Evolutionary conservation across 305 asterid genomes (phyloP).

Genomic region (Andrographis paniculata): DNA sequence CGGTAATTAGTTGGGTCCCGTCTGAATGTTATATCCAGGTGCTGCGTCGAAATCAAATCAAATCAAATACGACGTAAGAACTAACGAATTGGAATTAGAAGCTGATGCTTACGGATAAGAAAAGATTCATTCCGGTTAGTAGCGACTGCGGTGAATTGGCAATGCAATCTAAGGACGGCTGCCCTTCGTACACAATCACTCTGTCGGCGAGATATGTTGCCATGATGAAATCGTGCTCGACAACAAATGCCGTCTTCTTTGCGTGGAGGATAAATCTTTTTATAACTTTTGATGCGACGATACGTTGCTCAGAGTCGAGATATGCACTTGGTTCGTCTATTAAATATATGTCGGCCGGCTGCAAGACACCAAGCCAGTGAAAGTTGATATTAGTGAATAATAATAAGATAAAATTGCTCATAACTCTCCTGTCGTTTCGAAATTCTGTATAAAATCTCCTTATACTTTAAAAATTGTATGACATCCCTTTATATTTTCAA

Average conservation of each 20-base stretch:
- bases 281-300: slow-evolving; percentile 89
- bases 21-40: slow-evolving; percentile 88
- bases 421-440: too few species aligned
- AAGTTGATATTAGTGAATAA: too few species aligned
- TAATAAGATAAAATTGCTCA: too few species aligned
- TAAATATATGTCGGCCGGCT: slow-evolving; percentile 93
- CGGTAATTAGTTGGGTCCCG: slow-evolving; percentile 87
- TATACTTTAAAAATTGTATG: too few species aligned
- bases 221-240: slow-evolving; percentile 97
- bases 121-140: slow-evolving; percentile 94
- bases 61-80: background rate
- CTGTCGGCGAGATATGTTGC: slow-evolving; percentile 97
- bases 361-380: slow-evolving; percentile 23
- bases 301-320: slow-evolving; percentile 96
- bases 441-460: too few species aligned
- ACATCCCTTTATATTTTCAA: too few species aligned
- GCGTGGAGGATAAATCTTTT: slow-evolving; percentile 95
- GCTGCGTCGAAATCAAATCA: slow-evolving; percentile 44
- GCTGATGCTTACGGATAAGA: slow-evolving; percentile 67
- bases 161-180: slow-evolving; percentile 70
- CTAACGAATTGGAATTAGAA: background rate
- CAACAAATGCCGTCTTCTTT: slow-evolving; percentile 87
- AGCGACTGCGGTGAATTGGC: slow-evolving; percentile 95
- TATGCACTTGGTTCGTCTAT: slow-evolving; percentile 96
- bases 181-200: slow-evolving; percentile 90